Evolutionary conservation across 371 early-diverging fungal species (phyloP), one percentile per base, ranked within the genome.

Genomic region (Mortierella sp.): DNA sequence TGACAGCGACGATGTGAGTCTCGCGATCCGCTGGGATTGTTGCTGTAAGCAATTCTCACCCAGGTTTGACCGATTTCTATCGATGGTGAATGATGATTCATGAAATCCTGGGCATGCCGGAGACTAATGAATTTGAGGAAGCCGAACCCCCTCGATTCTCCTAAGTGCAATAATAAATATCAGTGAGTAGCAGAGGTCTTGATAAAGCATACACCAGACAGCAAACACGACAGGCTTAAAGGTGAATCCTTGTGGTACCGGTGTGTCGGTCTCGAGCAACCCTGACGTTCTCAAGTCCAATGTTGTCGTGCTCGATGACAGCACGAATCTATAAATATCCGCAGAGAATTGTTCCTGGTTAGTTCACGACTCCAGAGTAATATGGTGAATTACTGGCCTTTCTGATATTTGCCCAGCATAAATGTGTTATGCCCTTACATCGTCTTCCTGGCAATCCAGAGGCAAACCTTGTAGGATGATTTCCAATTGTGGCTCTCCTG

Each of bases 101-200:
- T 69, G n/a, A 75, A 81, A 4, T 75, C 72, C 28, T 75, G 69
- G 2, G 80, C 71, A 13, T 71, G 58, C 33, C 68, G 67, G 4
- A 70, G 43, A 11, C 64, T 55, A 3, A 58, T 28, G 41, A 80
- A 80, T 57, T 55, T 66, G 15, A 80, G 43, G 38, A 74, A 80
- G 2, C 70, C 80, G 40, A 74, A 80, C 28, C 80, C 80, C 53
- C 68, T 66, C 15, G 71, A 71, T 21, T 70, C 70, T 19, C 80
- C 80, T 80, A 65, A 11, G n/a, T 5, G 28, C 19, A 50, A 4
- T 28, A 4, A 24, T 41, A 40, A 52, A 55, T 28, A 55, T 24
- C 10, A 28, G 13, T 55, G 22, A 55, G 55, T 55, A 13, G 10
- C 55, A 4, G 28, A n/a, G 50, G 16, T 50, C 8, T 8, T 55